Evolutionary conservation across 257 asterid species (phyloP).

Genomic region (Anisodus acutangulus): DNA sequence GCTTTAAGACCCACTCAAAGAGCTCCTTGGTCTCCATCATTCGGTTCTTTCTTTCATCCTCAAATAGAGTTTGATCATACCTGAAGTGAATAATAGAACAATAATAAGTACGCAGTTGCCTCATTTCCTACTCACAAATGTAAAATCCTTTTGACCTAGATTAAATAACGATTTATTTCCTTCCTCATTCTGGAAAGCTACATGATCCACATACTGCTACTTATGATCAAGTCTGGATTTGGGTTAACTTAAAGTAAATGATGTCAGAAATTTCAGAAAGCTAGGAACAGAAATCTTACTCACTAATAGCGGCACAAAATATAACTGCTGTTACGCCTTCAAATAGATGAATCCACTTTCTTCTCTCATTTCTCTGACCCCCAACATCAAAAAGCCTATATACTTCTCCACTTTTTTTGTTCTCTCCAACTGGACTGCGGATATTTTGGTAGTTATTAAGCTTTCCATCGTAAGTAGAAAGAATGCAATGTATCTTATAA

Average conservation of each 20-base stretch:
- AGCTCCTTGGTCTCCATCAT: constrained; percentile 98
- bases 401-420: constrained; percentile 95
- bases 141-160: constrained; percentile 15
- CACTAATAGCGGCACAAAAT: constrained; percentile 98
- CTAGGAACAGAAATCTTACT: constrained; percentile 56
- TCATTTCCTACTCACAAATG: constrained; percentile 14
- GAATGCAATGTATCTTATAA: neutral
- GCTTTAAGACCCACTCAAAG: constrained; percentile 95
- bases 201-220: neutral
- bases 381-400: constrained; percentile 96
- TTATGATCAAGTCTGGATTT: neutral
- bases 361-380: constrained; percentile 99
- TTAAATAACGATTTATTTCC: neutral
- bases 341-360: constrained; percentile 98
- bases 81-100: constrained; percentile 46
- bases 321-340: constrained; percentile 99
- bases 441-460: constrained; percentile 35
- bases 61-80: constrained; percentile 92
- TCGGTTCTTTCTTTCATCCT: constrained; percentile 91
- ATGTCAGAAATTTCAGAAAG: constrained; percentile 9
- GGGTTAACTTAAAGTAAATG: constrained; percentile 17
- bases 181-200: constrained; percentile 13
- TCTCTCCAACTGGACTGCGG: constrained; percentile 98
- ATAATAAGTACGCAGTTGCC: neutral
- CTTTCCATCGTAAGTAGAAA: neutral